phyloP scores from a whole-genome alignment of 2,329 filamentous ascomycete genomes.

The Ophiobolus disseminans region DNA sequence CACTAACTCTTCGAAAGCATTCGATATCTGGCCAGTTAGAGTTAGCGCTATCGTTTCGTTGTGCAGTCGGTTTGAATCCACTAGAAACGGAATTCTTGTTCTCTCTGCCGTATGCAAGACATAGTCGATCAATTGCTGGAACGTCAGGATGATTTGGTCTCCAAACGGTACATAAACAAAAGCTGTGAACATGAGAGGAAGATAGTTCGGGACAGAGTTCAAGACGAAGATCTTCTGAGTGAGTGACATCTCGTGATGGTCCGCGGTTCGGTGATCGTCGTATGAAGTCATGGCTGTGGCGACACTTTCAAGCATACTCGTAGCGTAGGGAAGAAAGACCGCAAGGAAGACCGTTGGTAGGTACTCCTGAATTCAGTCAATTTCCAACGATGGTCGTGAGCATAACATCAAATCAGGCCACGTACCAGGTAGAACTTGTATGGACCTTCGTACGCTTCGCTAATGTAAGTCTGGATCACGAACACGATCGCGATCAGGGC shows the following conservation, averaged over 20 bases:
- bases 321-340: slow-evolving; percentile 39
- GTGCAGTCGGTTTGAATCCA: slow-evolving; percentile 37
- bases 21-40: slow-evolving; percentile 42
- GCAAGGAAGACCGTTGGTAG: slow-evolving; percentile 42
- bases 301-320: slow-evolving; percentile 32
- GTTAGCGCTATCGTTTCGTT: slow-evolving; percentile 46
- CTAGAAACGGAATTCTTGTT: slow-evolving; percentile 25
- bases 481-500: slow-evolving; percentile 39
- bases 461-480: slow-evolving; percentile 41
- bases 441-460: slow-evolving; percentile 43
- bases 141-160: slow-evolving; percentile 28
- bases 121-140: slow-evolving; percentile 29
- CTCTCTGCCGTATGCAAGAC: slow-evolving; percentile 15
- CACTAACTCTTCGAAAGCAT: slow-evolving; percentile 38
- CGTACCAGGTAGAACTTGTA: slow-evolving; percentile 40
- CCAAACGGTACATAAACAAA: slow-evolving; percentile 45
- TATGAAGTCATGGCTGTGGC: slow-evolving; percentile 42
- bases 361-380: slow-evolving; percentile 37
- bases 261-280: slow-evolving; percentile 43
- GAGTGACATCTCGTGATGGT: slow-evolving; percentile 42
- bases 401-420: background rate
- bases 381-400: background rate
- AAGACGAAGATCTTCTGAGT: slow-evolving; percentile 46
- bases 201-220: slow-evolving; percentile 45
- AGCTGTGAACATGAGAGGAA: slow-evolving; percentile 44